Evolutionary conservation across 805 yeast genomes (phyloP).

Genomic region (Starmera quercuum): DNA sequence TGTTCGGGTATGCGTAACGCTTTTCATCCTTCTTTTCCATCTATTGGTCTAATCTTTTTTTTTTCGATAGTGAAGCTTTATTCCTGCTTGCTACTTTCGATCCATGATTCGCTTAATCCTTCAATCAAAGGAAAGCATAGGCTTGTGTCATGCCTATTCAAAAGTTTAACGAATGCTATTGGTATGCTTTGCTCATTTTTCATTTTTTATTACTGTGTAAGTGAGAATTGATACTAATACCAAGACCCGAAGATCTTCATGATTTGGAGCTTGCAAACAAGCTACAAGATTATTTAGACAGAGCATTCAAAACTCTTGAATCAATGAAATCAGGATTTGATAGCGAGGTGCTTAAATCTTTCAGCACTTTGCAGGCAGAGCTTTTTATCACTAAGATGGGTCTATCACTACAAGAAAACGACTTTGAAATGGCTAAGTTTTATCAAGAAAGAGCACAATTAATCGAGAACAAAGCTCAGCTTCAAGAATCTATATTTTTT

Average conservation of each 20-base stretch:
- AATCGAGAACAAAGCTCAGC: conserved; percentile 2
- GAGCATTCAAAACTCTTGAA: conserved; percentile 17
- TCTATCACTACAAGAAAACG: conserved; percentile 20
- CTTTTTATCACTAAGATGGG: conserved; percentile 25
- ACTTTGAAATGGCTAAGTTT: conserved; percentile 27
- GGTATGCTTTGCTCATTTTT: neutral
- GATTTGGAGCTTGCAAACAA: conserved; percentile 11
- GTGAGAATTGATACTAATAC: conserved; percentile 2
- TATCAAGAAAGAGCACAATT: conserved; percentile 24
- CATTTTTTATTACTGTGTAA: too few species aligned
- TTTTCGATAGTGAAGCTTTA: conserved; percentile 18
- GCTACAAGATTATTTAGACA: conserved; percentile 24
- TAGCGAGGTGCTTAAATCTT: conserved; percentile 5
- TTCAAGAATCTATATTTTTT: conserved; percentile 13
- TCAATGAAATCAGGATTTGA: conserved; percentile 7
- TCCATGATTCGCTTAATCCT: conserved; percentile 21
- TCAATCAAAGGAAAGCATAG: conserved; percentile 20
- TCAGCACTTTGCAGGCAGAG: conserved; percentile 19
- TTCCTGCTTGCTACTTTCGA: conserved; percentile 22
- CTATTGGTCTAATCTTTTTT: neutral
- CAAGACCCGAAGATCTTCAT: conserved; percentile 20
- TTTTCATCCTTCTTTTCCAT: neutral
- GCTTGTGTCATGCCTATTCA: conserved; percentile 23
- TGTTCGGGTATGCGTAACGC: conserved; percentile 8
- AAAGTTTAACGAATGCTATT: conserved; percentile 5